Percentiles rank a stretch among this genome's conserved stretches.
phyloP scores from a whole-genome alignment of 345 rosid genomes.

The Eucalyptus polyanthemos region DNA sequence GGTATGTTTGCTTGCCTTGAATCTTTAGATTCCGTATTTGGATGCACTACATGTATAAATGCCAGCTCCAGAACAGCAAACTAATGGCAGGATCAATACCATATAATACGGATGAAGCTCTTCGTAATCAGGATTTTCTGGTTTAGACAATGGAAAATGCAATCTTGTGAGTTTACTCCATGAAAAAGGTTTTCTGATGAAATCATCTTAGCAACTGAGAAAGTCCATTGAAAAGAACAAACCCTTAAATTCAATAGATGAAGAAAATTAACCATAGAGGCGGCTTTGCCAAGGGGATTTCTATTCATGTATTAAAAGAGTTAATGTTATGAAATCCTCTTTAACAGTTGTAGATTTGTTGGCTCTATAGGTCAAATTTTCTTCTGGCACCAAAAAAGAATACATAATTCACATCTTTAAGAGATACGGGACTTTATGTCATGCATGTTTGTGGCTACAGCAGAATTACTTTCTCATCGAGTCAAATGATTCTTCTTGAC shows the following conservation, averaged over 20 bases:
- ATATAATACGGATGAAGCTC: not conserved
- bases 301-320: not conserved
- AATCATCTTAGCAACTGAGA: not conserved
- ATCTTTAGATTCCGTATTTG: not conserved
- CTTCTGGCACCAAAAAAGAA: not conserved
- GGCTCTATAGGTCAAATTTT: not conserved
- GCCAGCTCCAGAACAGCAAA: not conserved
- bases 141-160: not conserved
- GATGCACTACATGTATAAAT: not conserved
- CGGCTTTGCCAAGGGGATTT: not conserved
- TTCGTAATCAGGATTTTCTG: not conserved
- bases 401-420: not conserved
- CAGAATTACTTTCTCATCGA: not conserved
- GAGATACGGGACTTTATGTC: not conserved
- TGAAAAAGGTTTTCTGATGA: not conserved
- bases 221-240: not conserved
- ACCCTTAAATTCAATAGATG: not conserved
- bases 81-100: not conserved
- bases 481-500: not conserved
- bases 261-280: not conserved
- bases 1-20: not conserved
- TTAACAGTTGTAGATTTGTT: not conserved
- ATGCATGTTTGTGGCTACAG: not conserved
- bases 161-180: not conserved
- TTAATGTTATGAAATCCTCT: not conserved